Evolutionary conservation across 352 stramenopile species (phyloP), one percentile per base, ranked within the genome.

Genomic region (Discostella stelligera): DNA sequence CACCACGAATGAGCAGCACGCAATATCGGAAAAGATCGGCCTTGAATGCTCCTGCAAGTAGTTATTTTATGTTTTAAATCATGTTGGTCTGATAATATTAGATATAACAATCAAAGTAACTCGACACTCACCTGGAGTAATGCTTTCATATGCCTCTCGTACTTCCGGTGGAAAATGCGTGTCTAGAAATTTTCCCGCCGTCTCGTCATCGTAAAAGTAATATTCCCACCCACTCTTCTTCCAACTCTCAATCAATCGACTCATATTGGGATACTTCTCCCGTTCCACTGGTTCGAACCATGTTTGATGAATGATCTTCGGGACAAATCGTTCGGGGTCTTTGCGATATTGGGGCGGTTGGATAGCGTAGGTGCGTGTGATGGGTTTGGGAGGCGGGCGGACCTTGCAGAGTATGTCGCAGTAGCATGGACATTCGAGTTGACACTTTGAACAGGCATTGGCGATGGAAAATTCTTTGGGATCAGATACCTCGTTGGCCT

Each of bases 11-110:
- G 16, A 91, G 59, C 16, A 93, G 50, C 1, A 90, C 85, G 50
- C 88, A 93, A 65, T 93, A 93, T 23, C 88, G 79, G 67, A 93
- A 93, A 49, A 92, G 76, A 80, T 92, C 87, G n/a, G 86, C 86
- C 63, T 91, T 91, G 77, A 91, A 91, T 16, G 86, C 86, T 18
- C 75, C 74, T 80, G 52, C 20, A 58, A 16, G 48, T 23, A 21
- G n/a, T 9, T 30, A 27, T n/a, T 18, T 64, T 49, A 59, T 25
- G 37, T 16, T 48, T 13, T 53, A 69, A 18, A 44, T 37, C 1
- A 25, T 11, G 10, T 66, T 13, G 13, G 27, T 20, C 30, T 48
- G 59, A 37, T 30, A 30, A n/a, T 11, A 30, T 7, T 16, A 3
- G 56, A 18, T 49, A 4, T 18, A 25, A 52, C 6, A 50, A 49